Evolutionary conservation across 2,329 filamentous ascomycete genomes (phyloP).

Genomic region (Colletotrichum chrysophilum): DNA sequence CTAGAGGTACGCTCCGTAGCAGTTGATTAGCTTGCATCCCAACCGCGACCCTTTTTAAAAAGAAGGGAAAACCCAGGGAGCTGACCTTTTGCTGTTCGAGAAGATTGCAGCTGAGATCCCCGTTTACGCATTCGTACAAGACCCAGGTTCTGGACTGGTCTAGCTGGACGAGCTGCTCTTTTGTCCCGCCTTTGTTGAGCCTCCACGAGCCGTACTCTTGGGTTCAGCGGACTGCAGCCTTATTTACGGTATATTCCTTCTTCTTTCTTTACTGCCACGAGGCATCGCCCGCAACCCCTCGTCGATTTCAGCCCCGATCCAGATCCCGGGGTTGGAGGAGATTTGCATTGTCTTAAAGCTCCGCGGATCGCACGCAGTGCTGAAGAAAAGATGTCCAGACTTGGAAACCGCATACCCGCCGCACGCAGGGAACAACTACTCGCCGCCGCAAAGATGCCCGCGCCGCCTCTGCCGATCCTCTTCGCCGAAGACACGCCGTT

Average conservation of each 20-base stretch:
- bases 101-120: not conserved
- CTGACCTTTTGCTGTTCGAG: not conserved
- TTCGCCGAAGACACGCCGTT: conserved; percentile 27
- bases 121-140: not conserved
- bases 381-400: not conserved
- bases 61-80: not conserved
- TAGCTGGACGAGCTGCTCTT: not conserved
- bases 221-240: not conserved
- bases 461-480: conserved; percentile 22
- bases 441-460: not conserved
- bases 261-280: not conserved
- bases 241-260: not conserved
- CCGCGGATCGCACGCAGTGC: not conserved
- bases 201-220: not conserved
- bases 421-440: not conserved
- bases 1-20: not conserved
- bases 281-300: not conserved
- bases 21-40: not conserved
- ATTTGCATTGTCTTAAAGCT: not conserved
- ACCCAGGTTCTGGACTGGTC: not conserved
- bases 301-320: not conserved
- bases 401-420: not conserved
- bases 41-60: not conserved
- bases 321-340: not conserved
- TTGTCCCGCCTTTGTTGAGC: not conserved